Base-by-base conservation (phyloP, 345 rosid species). In the Pugionium dolabratum region DNA sequence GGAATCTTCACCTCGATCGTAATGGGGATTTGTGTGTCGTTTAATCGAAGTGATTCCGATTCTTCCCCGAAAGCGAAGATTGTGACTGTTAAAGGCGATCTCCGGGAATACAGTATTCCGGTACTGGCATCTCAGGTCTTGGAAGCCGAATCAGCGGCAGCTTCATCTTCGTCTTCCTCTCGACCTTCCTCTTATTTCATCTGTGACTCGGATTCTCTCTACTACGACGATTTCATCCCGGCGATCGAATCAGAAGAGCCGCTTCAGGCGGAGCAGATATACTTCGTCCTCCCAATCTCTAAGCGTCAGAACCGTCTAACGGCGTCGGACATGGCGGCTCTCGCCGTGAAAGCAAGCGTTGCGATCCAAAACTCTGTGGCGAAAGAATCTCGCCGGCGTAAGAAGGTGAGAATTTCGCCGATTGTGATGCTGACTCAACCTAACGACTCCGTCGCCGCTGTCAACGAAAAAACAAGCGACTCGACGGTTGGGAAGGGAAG, bases 261-360 rank as follows among this genome's bases (percentile, higher is more conserved):
- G 25, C 89, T 89, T 2, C 74, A 55, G 30, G 54, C 81, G 29
- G 64, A 81, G 39, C 89, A 89, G 76, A 80, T 87, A 34, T 91
- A 87, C 65, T 93, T 88, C 62, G 79, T 90, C 30, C 84, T 93
- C 11, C 92, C 96, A 0, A 32, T 53, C 7, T 84, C 96, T 9
- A 90, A 81, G 76, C 96, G 89, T 9, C 80, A 73, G 41, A 67
- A 73, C 64, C 83, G 77, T 8, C 42, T 93, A 8, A 66, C 84
- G 9, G 89, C 98, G 11, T 70, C 84, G 3, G 96, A 85, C 41
- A 93, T 93, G 98, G 98, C 96, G 1, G 94, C 90, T 41, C 78
- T 90, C 63, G 98, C 98, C 9, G 97, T 93, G 25, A 89, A 84
- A 69, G 98, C 97, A 32, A 84, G 87, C 82, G 64, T 82, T 27